A percentile compares a stretch with the other conserved stretches of the same genome.
Evolutionary conservation across 1,284 basidiomycete genomes (phyloP).

Genomic region (Boletus sp.): DNA sequence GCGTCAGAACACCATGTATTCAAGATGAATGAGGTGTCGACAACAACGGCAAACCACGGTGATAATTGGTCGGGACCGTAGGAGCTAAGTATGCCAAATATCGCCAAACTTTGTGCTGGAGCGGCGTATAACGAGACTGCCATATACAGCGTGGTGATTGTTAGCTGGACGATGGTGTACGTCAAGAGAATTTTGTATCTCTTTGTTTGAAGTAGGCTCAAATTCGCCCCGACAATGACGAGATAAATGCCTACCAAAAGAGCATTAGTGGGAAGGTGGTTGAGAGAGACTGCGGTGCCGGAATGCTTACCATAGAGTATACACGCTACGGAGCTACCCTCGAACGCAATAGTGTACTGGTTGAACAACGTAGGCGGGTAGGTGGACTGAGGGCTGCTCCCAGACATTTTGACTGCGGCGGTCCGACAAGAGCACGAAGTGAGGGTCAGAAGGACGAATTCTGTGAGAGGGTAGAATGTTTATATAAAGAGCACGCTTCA

Average conservation of each 20-base stretch:
- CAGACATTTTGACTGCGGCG: slow-evolving; percentile 13
- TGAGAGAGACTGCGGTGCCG: neutral
- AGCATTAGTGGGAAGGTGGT: neutral
- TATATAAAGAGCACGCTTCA: slow-evolving; percentile 4
- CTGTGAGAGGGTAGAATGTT: no score
- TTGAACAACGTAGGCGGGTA: slow-evolving; percentile 13
- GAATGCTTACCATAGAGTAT: slow-evolving; percentile 18
- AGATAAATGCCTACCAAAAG: slow-evolving; percentile 19
- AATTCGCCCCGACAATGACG: slow-evolving; percentile 12
- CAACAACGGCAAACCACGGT: slow-evolving; percentile 18
- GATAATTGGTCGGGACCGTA: slow-evolving; percentile 10
- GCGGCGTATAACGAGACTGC: slow-evolving; percentile 16
- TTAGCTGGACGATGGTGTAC: slow-evolving; percentile 16
- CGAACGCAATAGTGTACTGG: slow-evolving; percentile 19
- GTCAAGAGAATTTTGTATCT: slow-evolving; percentile 16
- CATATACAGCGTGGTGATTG: slow-evolving; percentile 21
- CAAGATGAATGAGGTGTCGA: slow-evolving; percentile 15
- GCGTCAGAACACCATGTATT: slow-evolving; percentile 27
- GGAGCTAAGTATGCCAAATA: slow-evolving; percentile 16
- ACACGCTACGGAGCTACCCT: slow-evolving; percentile 19
- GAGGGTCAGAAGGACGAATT: neutral
- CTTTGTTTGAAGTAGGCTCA: slow-evolving; percentile 20
- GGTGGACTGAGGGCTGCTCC: neutral
- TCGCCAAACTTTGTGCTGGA: slow-evolving; percentile 11
- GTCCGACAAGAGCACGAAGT: neutral